Percentiles rank a stretch among this genome's conserved stretches.
phyloP scores from a whole-genome alignment of 2,329 filamentous ascomycete genomes.

The Xylariaceae sp. region DNA sequence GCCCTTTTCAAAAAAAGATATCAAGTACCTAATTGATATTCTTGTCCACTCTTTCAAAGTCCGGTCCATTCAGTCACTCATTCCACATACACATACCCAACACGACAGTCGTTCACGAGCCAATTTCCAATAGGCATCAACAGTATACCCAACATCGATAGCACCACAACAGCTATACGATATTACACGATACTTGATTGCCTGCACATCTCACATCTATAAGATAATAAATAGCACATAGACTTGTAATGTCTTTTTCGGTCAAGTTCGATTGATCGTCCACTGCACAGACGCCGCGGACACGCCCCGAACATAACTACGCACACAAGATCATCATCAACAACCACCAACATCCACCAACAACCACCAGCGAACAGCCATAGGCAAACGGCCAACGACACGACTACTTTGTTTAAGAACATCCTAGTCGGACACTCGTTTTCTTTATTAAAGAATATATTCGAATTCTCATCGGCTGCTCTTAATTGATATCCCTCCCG shows the following conservation, averaged over 20 bases:
- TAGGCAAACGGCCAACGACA: too few relatives aligned
- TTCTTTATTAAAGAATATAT: conserved; percentile 3
- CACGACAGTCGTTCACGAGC: not conserved
- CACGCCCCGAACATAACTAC: not conserved
- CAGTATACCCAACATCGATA: not conserved
- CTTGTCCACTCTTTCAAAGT: conserved; percentile 1
- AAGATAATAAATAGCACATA: conserved; percentile 1
- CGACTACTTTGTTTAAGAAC: too few relatives aligned
- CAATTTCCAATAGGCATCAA: not conserved
- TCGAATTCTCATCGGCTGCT: conserved; percentile 8
- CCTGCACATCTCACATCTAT: not conserved
- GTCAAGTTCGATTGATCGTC: conserved; percentile 7
- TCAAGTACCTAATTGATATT: not conserved
- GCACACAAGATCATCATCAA: not conserved
- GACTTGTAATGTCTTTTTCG: conserved; percentile 11
- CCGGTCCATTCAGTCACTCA: conserved; percentile 1
- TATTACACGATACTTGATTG: not conserved
- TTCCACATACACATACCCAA: too few relatives aligned
- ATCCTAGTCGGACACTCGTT: conserved; percentile 1
- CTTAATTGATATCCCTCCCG: conserved; percentile 6
- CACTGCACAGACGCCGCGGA: not conserved
- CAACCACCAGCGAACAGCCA: too few relatives aligned
- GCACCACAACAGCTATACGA: not conserved
- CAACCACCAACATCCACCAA: too few relatives aligned
- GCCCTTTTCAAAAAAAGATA: too few relatives aligned